Evolutionary conservation across 768 basidiomycete genomes (phyloP), one percentile per base, ranked within the genome.

Genomic region (Termitomyces titanicus): DNA sequence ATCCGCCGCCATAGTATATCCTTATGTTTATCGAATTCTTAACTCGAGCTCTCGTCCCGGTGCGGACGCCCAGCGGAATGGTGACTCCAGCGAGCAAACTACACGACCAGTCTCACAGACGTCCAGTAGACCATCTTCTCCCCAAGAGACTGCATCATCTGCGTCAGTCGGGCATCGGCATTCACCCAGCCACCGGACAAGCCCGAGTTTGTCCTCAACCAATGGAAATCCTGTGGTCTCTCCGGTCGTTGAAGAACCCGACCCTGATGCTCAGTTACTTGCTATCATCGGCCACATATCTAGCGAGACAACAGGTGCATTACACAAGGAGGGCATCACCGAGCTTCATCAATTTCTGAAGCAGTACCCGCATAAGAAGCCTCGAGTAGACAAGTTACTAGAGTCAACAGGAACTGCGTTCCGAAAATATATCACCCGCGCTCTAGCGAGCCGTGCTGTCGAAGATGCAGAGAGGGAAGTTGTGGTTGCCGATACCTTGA

Each of bases 1-100:
- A n/a, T 95, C 94, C 6, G 92, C 91, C n/a, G 94, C 92, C 8
- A 95, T 95, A 60, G 94, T 96, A 18, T 96, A 96, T 67, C 92
- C 93, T 29, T 97, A 96, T 63, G 93, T 97, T 40, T 94, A 92
- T 68, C 84, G 93, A 33, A 94, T 95, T 54, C 76, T 95, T 25
- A 94, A 94, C 64, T 84, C 91, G 2, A 78, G 72, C 48, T 70
- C 81, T 38, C 72, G 75, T 39, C 75, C 77, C 46, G 68, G 71
- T 15, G 66, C 77, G 18, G 77, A 79, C 24, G 71, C 67, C 18
- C 64, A 70, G 33, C 67, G 76, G 55, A 72, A 71, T 55, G 70
- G 64, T 5, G 59, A 58, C 12, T 54, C 61, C 38, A 68, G 64
- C 20, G 77, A 81, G 55, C 72, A 73, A 24, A 64, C 68, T 43